Evolutionary conservation across 768 basidiomycete genomes (phyloP), one percentile per base, ranked within the genome.

Genomic region (Tulasnella calospora): DNA sequence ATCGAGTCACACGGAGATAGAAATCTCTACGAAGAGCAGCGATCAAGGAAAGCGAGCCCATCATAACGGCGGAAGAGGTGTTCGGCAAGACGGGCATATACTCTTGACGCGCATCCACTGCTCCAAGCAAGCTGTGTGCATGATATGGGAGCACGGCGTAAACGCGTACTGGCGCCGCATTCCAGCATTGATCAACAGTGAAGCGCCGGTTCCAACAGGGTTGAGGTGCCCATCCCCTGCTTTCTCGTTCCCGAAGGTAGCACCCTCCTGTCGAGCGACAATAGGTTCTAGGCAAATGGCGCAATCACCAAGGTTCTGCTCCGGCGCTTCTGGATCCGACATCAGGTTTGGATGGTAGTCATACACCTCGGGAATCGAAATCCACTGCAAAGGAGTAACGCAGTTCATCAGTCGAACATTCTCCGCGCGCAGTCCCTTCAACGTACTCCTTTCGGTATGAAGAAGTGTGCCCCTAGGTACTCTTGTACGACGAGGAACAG

Each of bases 261-360:
- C 7, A 83, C 85, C 70, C 86, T 84, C 75, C 35, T 80, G 82
- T 9, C 90, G 88, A 35, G 89, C 83, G 55, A 89, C 82, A 80
- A 96, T 96, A 6, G 90, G 88, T 78, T 97, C 95, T 94, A 97
- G 96, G 82, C 95, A 97, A 74, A 98, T 96, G 8, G 94, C 90
- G 81, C 95, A 98, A 82, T 96, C 94, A 9, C 93, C 94, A 21
- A 94, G 85, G 3, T 92, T 88, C 80, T 91, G 90, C 69, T 92
- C 91, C 1, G 91, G 90, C 2, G 92, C 88, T 83, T 95, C 94
- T 0, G 92, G 83, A 82, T 95, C 93, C 0, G 91, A 87, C 1
- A 89, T 80, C 51, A 97, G 85, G 3, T 88, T 86, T 9, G 94
- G 95, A 83, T 96, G 95, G 82, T 97, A 98, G 83, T 97, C 89